Evolutionary conservation across 768 basidiomycete species (phyloP), one percentile per base, ranked within the genome.

Genomic region (Butyriboletus loyo): DNA sequence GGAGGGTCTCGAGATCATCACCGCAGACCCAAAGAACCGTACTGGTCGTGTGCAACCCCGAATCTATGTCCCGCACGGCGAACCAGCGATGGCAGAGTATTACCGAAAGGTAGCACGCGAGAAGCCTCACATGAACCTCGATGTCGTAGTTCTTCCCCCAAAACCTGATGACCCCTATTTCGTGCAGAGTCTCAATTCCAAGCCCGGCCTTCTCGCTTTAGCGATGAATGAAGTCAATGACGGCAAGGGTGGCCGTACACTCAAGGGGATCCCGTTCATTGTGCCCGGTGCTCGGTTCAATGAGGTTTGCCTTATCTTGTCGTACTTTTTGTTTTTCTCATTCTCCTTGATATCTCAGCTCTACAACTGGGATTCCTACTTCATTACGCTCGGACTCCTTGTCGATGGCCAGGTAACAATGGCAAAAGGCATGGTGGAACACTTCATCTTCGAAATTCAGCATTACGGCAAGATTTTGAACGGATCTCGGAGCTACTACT

Each of bases 391-490:
- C 24, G 96, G 96, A 15, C 82, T 99, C 27, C 83, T 99, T 8
- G 92, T 98, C 22, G 96, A 99, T 65, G 95, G 94, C 25, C 87
- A 93, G 63, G 84, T 96, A 27, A 81, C 85, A 53, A 89, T 98
- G 84, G 96, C 97, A 19, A 92, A 94, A 72, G 92, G 93, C 63
- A 93, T 98, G 85, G 94, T 98, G 39, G 97, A 98, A 50, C 96
- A 99, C 70, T 99, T 98, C 75, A 89, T 97, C 66, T 99, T 98
- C 68, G 93, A 98, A 77, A 97, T 99, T 77, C 92, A 86, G 74
- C 91, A 97, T 72, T 97, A 97, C 67, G 89, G 90, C 75, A 95
- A 96, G 73, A 94, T 95, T 63, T 75, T 98, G 59, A 99, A 99
- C 69, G 96, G 96, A 56, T 95, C 88, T 71, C 87, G 96, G 62